Conservation (phyloP, 257 asterid genomes). For the Voacanga thouarsii region DNA sequence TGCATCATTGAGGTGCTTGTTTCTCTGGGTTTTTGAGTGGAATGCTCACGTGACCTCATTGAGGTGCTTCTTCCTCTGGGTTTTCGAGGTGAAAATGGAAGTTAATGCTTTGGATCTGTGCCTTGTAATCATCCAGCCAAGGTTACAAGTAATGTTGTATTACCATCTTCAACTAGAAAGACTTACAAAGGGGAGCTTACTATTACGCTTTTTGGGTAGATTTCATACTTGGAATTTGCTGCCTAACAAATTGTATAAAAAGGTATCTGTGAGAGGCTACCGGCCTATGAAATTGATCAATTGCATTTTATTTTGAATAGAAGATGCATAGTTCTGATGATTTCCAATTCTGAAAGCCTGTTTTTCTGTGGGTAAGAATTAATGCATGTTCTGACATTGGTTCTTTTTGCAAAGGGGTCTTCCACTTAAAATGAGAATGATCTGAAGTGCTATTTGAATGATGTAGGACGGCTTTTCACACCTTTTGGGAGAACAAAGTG, state of each 20-base stretch:
- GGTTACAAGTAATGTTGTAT: not conserved
- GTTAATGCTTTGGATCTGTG: not conserved
- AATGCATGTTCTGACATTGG: no score
- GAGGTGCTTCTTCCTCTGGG: not conserved
- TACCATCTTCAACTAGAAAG: not conserved
- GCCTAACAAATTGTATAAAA: not conserved
- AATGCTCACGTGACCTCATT: not conserved
- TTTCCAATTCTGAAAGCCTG: not conserved
- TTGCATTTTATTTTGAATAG: not conserved
- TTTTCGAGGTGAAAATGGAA: not conserved
- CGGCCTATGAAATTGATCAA: not conserved
- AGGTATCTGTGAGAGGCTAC: not conserved
- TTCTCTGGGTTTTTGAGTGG: no score
- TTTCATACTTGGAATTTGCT: not conserved
- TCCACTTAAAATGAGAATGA: not conserved
- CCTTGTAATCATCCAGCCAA: not conserved
- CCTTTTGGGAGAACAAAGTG: conserved; percentile 87
- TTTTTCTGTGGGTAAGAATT: not conserved
- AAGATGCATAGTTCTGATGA: not conserved
- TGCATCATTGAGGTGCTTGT: not conserved
- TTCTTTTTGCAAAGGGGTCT: not conserved
- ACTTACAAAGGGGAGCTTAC: not conserved
- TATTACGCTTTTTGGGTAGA: not conserved
- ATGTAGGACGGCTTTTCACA: conserved; percentile 95
- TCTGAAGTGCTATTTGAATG: conserved; percentile 1